A percentile compares a stretch with the other conserved stretches of the same genome.
These are phyloP conservation scores for Yamadazyma triangularis DNA, from an alignment of 1,139 yeast genomes.

Conservation along the genomic window DNA sequence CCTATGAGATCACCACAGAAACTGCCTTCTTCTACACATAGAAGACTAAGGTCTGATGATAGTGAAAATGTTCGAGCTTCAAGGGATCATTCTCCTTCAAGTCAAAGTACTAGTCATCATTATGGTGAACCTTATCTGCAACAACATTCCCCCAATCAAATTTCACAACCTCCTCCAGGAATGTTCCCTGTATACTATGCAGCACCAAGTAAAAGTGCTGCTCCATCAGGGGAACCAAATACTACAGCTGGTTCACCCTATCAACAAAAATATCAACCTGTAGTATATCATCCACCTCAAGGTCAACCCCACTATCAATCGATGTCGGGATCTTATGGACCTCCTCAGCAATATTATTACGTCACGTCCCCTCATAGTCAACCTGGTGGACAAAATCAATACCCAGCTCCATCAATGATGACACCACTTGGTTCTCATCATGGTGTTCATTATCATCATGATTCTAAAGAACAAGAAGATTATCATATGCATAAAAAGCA, in stretches of 20 bases:
- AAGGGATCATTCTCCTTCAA: conserved; percentile 14
- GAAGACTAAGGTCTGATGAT: conserved; percentile 25
- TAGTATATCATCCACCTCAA: conserved; percentile 11
- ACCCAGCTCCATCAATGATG: conserved; percentile 4
- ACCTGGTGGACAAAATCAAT: conserved; percentile 5
- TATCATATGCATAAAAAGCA: conserved; percentile 22
- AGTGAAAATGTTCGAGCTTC: conserved; percentile 16
- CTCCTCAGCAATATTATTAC: conserved; percentile 24
- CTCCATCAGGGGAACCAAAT: conserved; percentile 1
- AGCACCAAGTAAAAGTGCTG: conserved; percentile 5
- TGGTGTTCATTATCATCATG: conserved; percentile 6
- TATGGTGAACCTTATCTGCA: conserved; percentile 7
- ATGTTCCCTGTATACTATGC: conserved; percentile 26
- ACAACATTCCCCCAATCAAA: conserved; percentile 15
- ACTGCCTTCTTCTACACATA: conserved; percentile 25
- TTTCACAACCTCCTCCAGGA: conserved; percentile 15
- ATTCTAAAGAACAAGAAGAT: conserved; percentile 12
- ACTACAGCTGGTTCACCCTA: conserved; percentile 27
- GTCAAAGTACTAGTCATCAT: conserved; percentile 5
- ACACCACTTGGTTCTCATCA: conserved; percentile 6
- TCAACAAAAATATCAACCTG: conserved; percentile 25
- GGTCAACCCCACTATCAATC: conserved; percentile 9
- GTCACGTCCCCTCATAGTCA: conserved; percentile 20
- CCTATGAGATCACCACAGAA: conserved; percentile 31
- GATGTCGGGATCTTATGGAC: conserved; percentile 7